These are phyloP conservation scores for Nemania serpens DNA, from an alignment of 2,329 filamentous ascomycete species.

Conservation along the genomic window DNA sequence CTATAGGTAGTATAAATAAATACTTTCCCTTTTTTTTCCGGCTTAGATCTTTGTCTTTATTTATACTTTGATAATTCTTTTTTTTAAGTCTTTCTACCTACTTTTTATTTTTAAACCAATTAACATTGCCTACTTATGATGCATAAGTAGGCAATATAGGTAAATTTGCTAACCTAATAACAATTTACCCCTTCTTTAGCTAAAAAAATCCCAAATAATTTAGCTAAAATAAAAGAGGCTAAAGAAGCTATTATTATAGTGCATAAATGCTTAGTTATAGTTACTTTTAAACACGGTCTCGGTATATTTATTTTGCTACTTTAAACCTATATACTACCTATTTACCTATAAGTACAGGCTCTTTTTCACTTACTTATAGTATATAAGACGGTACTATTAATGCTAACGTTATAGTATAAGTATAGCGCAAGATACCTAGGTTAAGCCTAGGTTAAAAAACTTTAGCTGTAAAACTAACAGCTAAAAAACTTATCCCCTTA, in stretches of 20 bases:
- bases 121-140: conserved; percentile 18
- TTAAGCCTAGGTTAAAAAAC: background rate
- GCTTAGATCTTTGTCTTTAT: conserved; percentile 14
- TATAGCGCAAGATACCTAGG: background rate
- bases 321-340: too few species aligned
- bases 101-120: conserved; percentile 36
- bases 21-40: conserved; percentile 8
- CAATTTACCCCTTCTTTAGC: conserved; percentile 24
- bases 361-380: too few species aligned
- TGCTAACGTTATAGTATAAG: too few species aligned
- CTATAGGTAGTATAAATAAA: too few species aligned
- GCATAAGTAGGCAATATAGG: conserved; percentile 30
- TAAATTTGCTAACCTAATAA: conserved; percentile 32
- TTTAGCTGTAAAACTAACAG: background rate
- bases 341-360: too few species aligned
- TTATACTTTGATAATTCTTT: conserved; percentile 11
- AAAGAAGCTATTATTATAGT: too few species aligned
- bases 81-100: conserved; percentile 3
- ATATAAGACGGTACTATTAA: too few species aligned
- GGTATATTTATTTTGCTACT: too few species aligned
- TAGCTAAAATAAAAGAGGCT: conserved; percentile 29
- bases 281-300: too few species aligned
- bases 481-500: conserved; percentile 12
- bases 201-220: conserved; percentile 26
- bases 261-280: too few species aligned